A percentile compares a stretch with the other conserved stretches of the same genome.
Evolutionary conservation across 257 asterid species (phyloP).

Genomic region (Nemophila menziesii): DNA sequence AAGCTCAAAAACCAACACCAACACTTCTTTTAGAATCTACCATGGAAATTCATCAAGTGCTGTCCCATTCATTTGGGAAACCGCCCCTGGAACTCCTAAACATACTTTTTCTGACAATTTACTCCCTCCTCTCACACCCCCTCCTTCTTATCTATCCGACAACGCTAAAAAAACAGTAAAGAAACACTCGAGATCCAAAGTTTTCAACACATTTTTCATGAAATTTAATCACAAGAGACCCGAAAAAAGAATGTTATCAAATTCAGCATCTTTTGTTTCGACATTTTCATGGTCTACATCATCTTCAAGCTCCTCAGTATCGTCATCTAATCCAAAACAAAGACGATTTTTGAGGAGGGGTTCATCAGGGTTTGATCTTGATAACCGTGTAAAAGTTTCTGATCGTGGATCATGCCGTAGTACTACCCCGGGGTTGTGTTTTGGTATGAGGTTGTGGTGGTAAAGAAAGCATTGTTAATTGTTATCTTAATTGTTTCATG

Average conservation of each 20-base stretch:
- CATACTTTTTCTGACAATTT: conserved; percentile 4
- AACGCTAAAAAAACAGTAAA: background rate
- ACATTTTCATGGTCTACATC: conserved; percentile 17
- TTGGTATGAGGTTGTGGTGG: background rate
- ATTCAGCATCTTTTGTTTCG: conserved; percentile 10
- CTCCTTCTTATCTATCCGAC: conserved; percentile 14
- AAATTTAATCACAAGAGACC: conserved; percentile 2
- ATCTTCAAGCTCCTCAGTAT: conserved; percentile 4
- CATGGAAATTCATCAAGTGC: conserved; percentile 17
- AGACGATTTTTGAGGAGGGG: conserved; percentile 12
- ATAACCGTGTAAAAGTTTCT: background rate
- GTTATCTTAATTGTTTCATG: no score
- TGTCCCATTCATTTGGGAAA: conserved; percentile 30
- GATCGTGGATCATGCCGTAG: conserved; percentile 1
- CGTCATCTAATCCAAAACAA: conserved; percentile 8
- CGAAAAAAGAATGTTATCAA: conserved; percentile 1
- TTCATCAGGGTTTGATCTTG: conserved; percentile 3
- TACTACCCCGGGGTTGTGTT: conserved; percentile 6
- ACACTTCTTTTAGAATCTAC: conserved; percentile 27
- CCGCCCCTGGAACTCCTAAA: conserved; percentile 30
- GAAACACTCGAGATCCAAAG: conserved; percentile 12
- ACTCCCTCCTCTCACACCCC: conserved; percentile 31
- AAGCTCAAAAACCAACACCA: conserved; percentile 1
- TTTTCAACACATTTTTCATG: conserved; percentile 9
- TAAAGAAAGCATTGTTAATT: conserved; percentile 13